A percentile compares a stretch with the other conserved stretches of the same genome.
phyloP scores from a whole-genome alignment of 1,284 basidiomycete genomes.

The Boletus calvinii region DNA sequence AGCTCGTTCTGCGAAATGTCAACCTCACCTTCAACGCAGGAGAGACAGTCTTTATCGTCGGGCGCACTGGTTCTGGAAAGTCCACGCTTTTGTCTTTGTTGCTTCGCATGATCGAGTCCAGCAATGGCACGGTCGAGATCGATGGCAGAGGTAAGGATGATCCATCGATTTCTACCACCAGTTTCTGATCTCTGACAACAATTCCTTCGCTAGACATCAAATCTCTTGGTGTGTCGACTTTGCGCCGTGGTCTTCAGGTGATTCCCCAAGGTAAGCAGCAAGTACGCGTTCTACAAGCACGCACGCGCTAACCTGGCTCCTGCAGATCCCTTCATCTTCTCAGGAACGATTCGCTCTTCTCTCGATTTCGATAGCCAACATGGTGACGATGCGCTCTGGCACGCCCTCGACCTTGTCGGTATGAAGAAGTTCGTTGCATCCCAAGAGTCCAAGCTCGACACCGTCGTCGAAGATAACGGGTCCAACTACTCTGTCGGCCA shows the following conservation, averaged over 20 bases:
- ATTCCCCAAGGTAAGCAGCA: conserved; percentile 29
- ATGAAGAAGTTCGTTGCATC: conserved; percentile 26
- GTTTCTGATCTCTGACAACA: not conserved
- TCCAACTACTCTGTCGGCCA: conserved; percentile 35
- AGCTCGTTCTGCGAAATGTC: conserved; percentile 61
- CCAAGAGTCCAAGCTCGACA: conserved; percentile 31
- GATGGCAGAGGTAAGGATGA: conserved; percentile 27
- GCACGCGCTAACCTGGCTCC: not conserved
- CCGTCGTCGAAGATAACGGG: conserved; percentile 30
- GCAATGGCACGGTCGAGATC: conserved; percentile 28
- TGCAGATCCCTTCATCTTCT: conserved; percentile 34
- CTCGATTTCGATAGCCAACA: conserved; percentile 29
- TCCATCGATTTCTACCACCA: not conserved
- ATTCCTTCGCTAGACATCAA: conserved; percentile 22
- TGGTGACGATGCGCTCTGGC: conserved; percentile 28
- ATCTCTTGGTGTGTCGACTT: conserved; percentile 29
- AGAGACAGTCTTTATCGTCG: conserved; percentile 93
- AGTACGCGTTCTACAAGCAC: not conserved
- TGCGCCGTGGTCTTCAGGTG: conserved; percentile 31
- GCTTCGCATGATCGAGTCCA: conserved; percentile 31
- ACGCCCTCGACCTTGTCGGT: conserved; percentile 34
- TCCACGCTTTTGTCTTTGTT: conserved; percentile 63
- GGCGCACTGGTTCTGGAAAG: conserved; percentile 90
- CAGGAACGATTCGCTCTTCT: conserved; percentile 31
- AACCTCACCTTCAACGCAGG: conserved; percentile 77